Evolutionary conservation across 257 asterid genomes (phyloP).

Genomic region (Rubia yunnanensis): DNA sequence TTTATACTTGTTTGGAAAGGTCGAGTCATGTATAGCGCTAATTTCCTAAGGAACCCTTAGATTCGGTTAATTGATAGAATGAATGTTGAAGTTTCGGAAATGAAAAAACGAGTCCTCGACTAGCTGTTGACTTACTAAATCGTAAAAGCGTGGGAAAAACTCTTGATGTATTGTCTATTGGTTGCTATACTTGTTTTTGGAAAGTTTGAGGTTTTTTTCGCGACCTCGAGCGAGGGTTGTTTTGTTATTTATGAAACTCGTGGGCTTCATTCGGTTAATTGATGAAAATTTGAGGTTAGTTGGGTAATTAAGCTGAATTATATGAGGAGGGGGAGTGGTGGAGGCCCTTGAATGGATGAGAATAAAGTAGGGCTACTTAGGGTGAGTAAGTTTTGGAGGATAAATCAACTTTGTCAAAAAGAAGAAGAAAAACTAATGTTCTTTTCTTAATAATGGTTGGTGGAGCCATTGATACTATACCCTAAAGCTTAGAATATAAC

Average conservation of each 20-base stretch:
- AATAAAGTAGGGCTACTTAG: neutral
- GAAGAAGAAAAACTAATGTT: neutral
- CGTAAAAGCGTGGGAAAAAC: neutral
- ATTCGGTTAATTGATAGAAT: no score
- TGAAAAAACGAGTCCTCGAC: neutral
- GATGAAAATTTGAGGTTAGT: neutral
- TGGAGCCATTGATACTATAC: conserved; percentile 7
- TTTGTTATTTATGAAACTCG: neutral
- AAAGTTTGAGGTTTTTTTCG: neutral
- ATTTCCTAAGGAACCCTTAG: no score
- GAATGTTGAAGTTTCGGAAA: neutral
- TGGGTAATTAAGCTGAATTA: neutral
- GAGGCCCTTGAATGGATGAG: neutral
- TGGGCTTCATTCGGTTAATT: neutral
- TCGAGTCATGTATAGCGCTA: no score
- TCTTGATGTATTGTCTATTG: no score
- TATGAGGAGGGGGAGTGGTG: neutral
- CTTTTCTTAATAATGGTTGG: conserved; percentile 3
- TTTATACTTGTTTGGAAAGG: no score
- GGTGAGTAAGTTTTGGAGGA: neutral
- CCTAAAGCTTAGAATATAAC: neutral
- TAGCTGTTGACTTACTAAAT: neutral
- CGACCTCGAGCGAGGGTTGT: neutral
- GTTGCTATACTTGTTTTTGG: no score
- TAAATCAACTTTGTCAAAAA: neutral